These are phyloP conservation scores for Colletotrichum liriopes DNA, from an alignment of 2,329 filamentous ascomycete species.

Conservation along the genomic window DNA sequence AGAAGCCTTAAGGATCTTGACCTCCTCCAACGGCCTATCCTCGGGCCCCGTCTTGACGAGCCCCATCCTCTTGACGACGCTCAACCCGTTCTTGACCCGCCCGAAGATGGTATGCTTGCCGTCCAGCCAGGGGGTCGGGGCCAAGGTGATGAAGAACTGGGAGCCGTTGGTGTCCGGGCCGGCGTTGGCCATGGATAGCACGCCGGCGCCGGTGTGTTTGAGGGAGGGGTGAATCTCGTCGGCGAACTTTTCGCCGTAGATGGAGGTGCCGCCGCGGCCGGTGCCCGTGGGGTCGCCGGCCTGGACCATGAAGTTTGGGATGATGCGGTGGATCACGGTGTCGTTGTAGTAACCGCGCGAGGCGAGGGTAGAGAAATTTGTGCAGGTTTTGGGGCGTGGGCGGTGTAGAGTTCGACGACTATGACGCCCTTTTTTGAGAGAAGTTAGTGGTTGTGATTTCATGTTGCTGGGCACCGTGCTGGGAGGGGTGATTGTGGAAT, in stretches of 20 bases:
- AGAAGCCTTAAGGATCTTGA: slow-evolving; percentile 83
- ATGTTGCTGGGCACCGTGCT: neutral
- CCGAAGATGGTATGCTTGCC: slow-evolving; percentile 98
- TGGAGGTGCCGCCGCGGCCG: slow-evolving; percentile 88
- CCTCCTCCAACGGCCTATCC: slow-evolving; percentile 85
- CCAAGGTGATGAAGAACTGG: slow-evolving; percentile 96
- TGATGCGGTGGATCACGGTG: slow-evolving; percentile 93
- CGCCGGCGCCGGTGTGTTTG: slow-evolving; percentile 92
- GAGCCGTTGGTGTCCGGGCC: slow-evolving; percentile 94
- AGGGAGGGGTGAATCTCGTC: slow-evolving; percentile 87
- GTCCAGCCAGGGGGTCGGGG: slow-evolving; percentile 95
- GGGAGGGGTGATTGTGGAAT: neutral
- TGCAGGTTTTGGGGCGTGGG: slow-evolving; percentile 90
- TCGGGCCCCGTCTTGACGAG: slow-evolving; percentile 86
- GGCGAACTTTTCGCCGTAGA: slow-evolving; percentile 94
- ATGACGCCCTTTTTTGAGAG: slow-evolving; percentile 77
- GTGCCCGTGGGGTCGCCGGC: slow-evolving; percentile 95
- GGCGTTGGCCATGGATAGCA: slow-evolving; percentile 97
- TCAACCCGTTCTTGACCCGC: slow-evolving; percentile 86
- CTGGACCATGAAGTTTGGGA: slow-evolving; percentile 97
- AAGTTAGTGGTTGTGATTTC: neutral
- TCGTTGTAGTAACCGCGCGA: slow-evolving; percentile 89
- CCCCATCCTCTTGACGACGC: slow-evolving; percentile 89
- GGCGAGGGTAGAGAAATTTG: slow-evolving; percentile 87
- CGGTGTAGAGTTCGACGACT: slow-evolving; percentile 89